A percentile compares a stretch with the other conserved stretches of the same genome.
Conservation (phyloP, 768 basidiomycete species). For the Pleurotus citrinopileatus region DNA sequence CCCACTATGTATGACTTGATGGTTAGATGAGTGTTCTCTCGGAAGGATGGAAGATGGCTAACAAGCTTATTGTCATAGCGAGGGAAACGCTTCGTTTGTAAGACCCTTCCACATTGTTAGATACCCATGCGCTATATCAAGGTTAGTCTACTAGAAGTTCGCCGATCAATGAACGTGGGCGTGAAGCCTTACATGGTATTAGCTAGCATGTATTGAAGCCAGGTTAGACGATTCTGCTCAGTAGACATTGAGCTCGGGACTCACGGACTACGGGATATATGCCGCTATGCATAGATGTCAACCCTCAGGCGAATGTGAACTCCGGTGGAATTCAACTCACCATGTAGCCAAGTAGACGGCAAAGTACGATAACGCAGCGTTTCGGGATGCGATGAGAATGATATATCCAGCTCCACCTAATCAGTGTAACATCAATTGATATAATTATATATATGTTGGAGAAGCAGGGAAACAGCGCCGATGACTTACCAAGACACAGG, state of each 20-base stretch:
- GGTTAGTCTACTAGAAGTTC: background rate
- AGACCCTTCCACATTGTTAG: slow-evolving; percentile 71
- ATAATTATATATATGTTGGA: too few relatives aligned
- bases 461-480: slow-evolving; percentile 14
- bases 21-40: background rate
- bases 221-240: background rate
- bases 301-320: background rate
- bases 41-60: slow-evolving; percentile 17
- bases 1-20: slow-evolving; percentile 53
- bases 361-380: slow-evolving; percentile 64
- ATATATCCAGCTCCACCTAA: slow-evolving; percentile 64
- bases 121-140: slow-evolving; percentile 45
- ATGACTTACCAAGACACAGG: slow-evolving; percentile 30
- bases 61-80: slow-evolving; percentile 69
- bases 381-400: slow-evolving; percentile 62
- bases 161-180: too few relatives aligned
- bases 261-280: slow-evolving; percentile 74
- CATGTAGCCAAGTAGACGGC: slow-evolving; percentile 70
- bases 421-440: background rate
- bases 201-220: slow-evolving; percentile 32
- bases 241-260: slow-evolving; percentile 17
- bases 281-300: slow-evolving; percentile 38
- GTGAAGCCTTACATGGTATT: slow-evolving; percentile 60
- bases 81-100: slow-evolving; percentile 75
- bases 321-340: slow-evolving; percentile 36